Percentiles rank a stretch among this genome's conserved stretches.
Evolutionary conservation across 148 eudicot species (phyloP).

Genomic region (Fagopyrum esculentum): DNA sequence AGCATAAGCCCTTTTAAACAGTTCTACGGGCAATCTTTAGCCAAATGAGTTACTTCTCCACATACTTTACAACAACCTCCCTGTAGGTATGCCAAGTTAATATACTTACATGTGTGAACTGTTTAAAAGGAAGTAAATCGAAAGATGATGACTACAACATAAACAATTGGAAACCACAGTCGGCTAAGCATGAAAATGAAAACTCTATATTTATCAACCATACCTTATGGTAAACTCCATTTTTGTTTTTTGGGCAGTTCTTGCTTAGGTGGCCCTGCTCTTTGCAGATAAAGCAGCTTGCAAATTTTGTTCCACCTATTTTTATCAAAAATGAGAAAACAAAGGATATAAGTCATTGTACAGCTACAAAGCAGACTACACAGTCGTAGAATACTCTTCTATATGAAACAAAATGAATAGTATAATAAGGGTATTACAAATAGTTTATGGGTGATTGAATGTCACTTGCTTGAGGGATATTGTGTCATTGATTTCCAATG

Average conservation of each 20-base stretch:
- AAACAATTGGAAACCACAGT: no score
- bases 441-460: not conserved
- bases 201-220: not conserved
- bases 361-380: not conserved
- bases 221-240: slow-evolving; percentile 98
- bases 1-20: slow-evolving; percentile 22
- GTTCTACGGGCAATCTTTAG: slow-evolving; percentile 77
- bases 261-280: slow-evolving; percentile 91
- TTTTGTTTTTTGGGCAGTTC: slow-evolving; percentile 82
- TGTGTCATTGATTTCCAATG: not conserved
- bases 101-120: not conserved
- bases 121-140: no score
- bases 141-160: no score
- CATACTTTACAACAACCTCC: slow-evolving; percentile 94
- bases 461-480: not conserved
- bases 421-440: not conserved
- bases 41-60: slow-evolving; percentile 78
- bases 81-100: slow-evolving; percentile 25
- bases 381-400: not conserved
- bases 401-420: not conserved
- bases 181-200: not conserved
- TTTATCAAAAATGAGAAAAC: slow-evolving; percentile 3
- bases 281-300: slow-evolving; percentile 89
- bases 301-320: slow-evolving; percentile 92
- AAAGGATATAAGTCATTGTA: not conserved